Evolutionary conservation across 768 basidiomycete species (phyloP), one percentile per base, ranked within the genome.

Genomic region (Naematelia aurantialba): DNA sequence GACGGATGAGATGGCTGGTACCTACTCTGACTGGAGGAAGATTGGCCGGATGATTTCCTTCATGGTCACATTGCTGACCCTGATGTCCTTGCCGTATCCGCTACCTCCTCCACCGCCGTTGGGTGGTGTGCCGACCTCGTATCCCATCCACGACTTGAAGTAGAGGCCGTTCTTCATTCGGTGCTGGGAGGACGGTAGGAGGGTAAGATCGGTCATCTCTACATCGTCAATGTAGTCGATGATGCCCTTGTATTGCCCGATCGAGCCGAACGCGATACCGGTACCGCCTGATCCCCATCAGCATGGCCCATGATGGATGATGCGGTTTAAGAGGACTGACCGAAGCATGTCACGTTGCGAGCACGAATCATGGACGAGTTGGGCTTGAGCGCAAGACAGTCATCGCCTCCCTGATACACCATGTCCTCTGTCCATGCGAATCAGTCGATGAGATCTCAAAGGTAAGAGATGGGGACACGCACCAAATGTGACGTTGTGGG

Each of bases 291-390:
- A 39, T 39, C 17, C 34, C 8, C 17, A 39, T 39, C 34, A 39
- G 17, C 17, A 39, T 39, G 34, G 34, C 17, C 34, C 34, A 39
- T 39, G 17, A 17, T 39, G 8, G 34, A 39, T 39, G 34, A 39
- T 39, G 34, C 8, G 34, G 17, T 8, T 8, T 17, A 39, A 39
- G 34, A 39, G 17, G 17, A 39, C 34, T 39, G 8, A 39, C 34
- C 74, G 55, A 75, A 66, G 56, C 80, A 80, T 2, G 73, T 69
- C 17, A 74, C 76, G 60, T 81, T 78, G 30, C 76, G 69, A n/a
- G 78, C 78, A 50, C 78, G 67, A 26, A 80, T 80, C 52, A 78
- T 74, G n/a, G 79, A 78, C 2, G 78, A 78, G 58, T 81, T 81
- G 5, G 78, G 79, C 56, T 81, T 80, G 26, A 78, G 62, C 4